Conservation (phyloP, 2,329 filamentous ascomycete genomes). For the Penicillium digitatum region DNA sequence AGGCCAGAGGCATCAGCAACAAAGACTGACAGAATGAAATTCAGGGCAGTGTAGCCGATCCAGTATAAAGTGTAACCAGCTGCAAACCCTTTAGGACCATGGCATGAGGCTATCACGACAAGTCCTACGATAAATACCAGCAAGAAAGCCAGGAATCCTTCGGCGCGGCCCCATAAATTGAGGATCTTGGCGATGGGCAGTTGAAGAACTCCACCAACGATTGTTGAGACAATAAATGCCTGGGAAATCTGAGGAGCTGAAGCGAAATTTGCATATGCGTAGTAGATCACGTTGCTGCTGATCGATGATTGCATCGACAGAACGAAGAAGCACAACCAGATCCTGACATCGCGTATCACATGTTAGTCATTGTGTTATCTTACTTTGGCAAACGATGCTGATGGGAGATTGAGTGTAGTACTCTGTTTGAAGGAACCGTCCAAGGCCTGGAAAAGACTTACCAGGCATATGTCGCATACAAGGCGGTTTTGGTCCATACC, state of each 20-base stretch:
- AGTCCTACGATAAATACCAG: neutral
- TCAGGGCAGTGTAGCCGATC: neutral
- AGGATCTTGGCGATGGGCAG: neutral
- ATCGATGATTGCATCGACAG: neutral
- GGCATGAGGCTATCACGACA: neutral
- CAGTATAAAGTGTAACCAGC: neutral
- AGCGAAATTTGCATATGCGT: neutral
- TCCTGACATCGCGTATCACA: neutral
- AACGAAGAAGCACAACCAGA: neutral
- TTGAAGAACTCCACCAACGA: neutral
- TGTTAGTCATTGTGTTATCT: neutral
- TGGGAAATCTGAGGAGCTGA: neutral
- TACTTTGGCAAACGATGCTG: neutral
- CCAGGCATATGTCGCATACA: neutral
- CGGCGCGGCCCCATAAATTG: neutral
- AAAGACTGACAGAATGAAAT: neutral
- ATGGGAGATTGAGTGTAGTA: neutral
- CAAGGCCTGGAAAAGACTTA: neutral
- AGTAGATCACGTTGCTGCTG: neutral
- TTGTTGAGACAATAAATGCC: neutral
- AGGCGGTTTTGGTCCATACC: neutral
- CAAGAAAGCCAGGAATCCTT: neutral
- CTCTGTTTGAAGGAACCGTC: neutral
- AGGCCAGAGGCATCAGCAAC: neutral
- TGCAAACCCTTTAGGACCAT: neutral